phyloP scores from a whole-genome alignment of 2,329 filamentous ascomycete genomes.

The Talaromyces sp. region DNA sequence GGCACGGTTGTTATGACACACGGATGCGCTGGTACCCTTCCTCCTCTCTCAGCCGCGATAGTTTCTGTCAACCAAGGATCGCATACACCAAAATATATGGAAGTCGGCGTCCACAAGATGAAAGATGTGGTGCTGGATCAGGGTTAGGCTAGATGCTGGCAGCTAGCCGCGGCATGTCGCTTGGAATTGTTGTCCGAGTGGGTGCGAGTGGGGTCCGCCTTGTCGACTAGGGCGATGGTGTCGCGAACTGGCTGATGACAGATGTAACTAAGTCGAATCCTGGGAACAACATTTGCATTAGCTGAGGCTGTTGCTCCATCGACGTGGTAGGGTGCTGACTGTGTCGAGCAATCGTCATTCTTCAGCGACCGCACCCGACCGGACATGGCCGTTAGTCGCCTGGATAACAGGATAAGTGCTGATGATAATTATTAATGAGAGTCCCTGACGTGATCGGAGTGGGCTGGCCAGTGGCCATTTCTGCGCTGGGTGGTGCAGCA shows the following conservation, averaged over 20 bases:
- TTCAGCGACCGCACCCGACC: no score
- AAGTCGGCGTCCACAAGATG: neutral
- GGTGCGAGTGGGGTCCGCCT: neutral
- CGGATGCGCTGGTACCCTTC: neutral
- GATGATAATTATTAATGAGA: neutral
- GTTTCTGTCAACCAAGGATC: neutral
- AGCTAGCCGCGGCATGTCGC: neutral
- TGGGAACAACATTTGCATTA: no score
- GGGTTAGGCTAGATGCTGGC: neutral
- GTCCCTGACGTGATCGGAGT: neutral
- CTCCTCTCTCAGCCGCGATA: neutral
- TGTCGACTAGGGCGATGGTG: neutral
- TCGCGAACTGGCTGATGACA: neutral
- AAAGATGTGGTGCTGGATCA: neutral
- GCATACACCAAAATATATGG: neutral
- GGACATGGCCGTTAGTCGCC: no score
- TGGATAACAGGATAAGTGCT: no score
- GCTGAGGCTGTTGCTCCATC: no score
- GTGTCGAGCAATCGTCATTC: no score
- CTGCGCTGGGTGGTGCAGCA: neutral
- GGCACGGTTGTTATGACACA: neutral
- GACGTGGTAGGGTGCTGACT: no score
- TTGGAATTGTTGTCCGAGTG: neutral
- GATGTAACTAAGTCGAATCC: no score
- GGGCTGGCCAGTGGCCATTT: neutral